phyloP scores from a whole-genome alignment of 2,329 filamentous ascomycete genomes.

The Penicillium sp. region DNA sequence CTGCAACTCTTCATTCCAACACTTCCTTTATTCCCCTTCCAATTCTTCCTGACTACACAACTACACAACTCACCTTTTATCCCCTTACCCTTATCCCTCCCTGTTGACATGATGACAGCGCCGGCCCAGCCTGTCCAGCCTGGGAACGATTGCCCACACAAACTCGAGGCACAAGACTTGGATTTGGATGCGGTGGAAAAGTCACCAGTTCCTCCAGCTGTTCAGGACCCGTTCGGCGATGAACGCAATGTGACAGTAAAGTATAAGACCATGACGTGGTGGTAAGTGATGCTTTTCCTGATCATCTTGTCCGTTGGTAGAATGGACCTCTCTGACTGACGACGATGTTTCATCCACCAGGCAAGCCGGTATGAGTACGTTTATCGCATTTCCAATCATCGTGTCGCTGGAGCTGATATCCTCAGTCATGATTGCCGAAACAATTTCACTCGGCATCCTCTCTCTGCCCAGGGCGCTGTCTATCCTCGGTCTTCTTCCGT shows the following conservation, averaged over 20 bases:
- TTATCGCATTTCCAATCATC: neutral
- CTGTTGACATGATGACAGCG: neutral
- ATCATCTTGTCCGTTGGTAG: neutral
- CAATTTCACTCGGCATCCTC: conserved; percentile 59
- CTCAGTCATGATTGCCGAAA: conserved; percentile 59
- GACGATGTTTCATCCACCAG: conserved; percentile 10
- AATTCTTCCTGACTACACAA: neutral
- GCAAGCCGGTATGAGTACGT: conserved; percentile 28
- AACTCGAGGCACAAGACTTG: neutral
- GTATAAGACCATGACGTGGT: conserved; percentile 35
- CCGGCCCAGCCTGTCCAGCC: neutral
- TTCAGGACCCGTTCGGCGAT: conserved; percentile 29
- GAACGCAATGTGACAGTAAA: conserved; percentile 28
- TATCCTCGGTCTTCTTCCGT: conserved; percentile 55
- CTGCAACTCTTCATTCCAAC: neutral
- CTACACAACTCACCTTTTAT: neutral
- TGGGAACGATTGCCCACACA: neutral
- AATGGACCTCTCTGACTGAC: neutral
- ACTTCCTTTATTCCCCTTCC: neutral
- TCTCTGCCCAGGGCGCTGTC: conserved; percentile 57
- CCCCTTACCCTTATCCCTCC: too few species aligned
- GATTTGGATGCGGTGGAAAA: neutral
- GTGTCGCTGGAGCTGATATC: conserved; percentile 1
- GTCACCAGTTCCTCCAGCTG: neutral
- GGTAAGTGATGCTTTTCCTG: conserved; percentile 18